phyloP scores from a whole-genome alignment of 2,329 filamentous ascomycete species.

The Calonectria hongkongensis region DNA sequence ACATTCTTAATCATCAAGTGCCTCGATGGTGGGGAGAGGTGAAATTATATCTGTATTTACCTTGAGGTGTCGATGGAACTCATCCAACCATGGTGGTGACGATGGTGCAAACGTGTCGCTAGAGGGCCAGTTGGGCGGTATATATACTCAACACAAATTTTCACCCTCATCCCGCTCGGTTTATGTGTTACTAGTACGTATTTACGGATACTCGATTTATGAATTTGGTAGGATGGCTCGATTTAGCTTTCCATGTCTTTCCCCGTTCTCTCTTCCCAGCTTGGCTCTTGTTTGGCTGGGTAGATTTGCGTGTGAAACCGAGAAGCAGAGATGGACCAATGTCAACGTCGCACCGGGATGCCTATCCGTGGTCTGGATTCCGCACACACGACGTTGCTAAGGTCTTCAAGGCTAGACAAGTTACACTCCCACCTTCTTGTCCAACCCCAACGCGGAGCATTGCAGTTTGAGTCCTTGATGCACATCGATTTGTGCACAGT shows the following conservation, averaged over 20 bases:
- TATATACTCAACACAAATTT: not conserved
- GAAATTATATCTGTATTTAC: too few species aligned
- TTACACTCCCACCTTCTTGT: not conserved
- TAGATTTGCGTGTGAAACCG: not conserved
- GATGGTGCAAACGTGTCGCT: not conserved
- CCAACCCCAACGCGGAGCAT: not conserved
- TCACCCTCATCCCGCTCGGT: too few species aligned
- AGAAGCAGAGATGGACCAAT: not conserved
- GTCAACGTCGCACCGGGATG: not conserved
- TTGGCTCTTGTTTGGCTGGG: not conserved
- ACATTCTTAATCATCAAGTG: too few species aligned
- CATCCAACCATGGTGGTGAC: not conserved
- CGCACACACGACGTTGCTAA: not conserved
- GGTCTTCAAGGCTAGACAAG: not conserved
- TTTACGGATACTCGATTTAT: not conserved
- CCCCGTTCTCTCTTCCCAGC: not conserved
- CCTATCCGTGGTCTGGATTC: not conserved
- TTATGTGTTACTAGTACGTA: conserved; percentile 11
- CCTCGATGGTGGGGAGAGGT: too few species aligned
- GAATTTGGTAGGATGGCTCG: not conserved
- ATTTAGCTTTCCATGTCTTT: not conserved
- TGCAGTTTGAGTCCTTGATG: not conserved
- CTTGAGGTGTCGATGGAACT: too few species aligned
- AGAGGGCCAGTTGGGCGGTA: not conserved
- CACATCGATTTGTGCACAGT: not conserved